Evolutionary conservation across 2,329 filamentous ascomycete species (phyloP), one percentile per base, ranked within the genome.

Genomic region (Penicillium sp.): DNA sequence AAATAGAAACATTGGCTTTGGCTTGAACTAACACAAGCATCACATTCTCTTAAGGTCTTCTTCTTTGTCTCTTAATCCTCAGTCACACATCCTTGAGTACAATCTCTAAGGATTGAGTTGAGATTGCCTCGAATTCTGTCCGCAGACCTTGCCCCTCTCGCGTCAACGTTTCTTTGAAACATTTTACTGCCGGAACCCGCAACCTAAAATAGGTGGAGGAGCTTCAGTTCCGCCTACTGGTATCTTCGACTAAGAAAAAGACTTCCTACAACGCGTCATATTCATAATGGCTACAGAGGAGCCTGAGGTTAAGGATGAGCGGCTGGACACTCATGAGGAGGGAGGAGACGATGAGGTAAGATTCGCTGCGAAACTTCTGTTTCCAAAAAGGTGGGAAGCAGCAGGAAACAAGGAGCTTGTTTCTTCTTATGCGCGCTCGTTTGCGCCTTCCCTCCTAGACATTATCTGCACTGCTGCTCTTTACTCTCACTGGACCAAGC

Each of bases 331-430:
- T 59, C 75, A 78, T 23, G 76, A 79, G 52, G 79, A 80, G 62
- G 76, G 72, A 26, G 78, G 72, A 55, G 78, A 81, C 64, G 80
- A 82, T 70, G 79, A 81, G 75, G 79, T 82, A 75, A 64, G 71
- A 67, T 54, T 60, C 38, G 51, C 41, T 55, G 11, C 31, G 26
- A 54, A 30, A 19, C 31, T 44, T 6, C 15, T 41, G 11, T 15
- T 15, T 13, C 11, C 11, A 17, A 15, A 9, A 17, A 26, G 26
- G 26, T n/a, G 26, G 3, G 26, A 23, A 57, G 15, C n/a, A 57
- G 35, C 29, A 46, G 48, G 26, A 30, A 38, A 49, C 41, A 38
- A 31, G 23, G 53, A 57, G 53, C 54, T 56, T 51, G 46, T 31
- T 8, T 48, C 45, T 53, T 23, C 29, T 44, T 11, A 47, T 47